Evolutionary conservation across 208 protist species (phyloP), one percentile per base, ranked within the genome.

Genomic region (Leishmania mexicana): DNA sequence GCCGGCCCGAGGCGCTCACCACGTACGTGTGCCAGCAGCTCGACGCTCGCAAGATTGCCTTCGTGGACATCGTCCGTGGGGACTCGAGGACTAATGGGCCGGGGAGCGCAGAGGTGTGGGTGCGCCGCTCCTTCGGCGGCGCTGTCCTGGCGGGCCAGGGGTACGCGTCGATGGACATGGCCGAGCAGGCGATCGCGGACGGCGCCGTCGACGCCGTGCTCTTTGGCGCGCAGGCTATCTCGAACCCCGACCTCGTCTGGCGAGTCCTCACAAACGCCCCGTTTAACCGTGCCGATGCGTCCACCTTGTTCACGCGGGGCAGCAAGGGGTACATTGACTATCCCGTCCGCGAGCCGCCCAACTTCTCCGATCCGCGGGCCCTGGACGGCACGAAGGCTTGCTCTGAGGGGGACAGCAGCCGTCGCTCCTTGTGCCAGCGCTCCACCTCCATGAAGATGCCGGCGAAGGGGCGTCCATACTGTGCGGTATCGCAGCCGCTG

Each of bases 21-120:
- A 72, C 75, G 60, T 90, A 90, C 84, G 71, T 95, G 47, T 92
- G 89, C 84, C 76, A 84, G 73, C 72, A 93, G 87, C 83, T 94
- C 47, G 85, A 85, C 81, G 77, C 70, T 76, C 88, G 87, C 71
- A 76, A 75, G 15, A 67, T 92, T 47, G 86, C 87, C 35, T 92
- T 90, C 68, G 76, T 91, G 5, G 85, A 94, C 73, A 81, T 87
- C 49, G 51, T 90, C 15, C 86, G 87, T 40, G 87, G 81, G 28
- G 83, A 90, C 77, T 54, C 75, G 40, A 79, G 70, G 68, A 58
- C 80, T 15, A 17, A 38, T 24, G 40, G 4, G 51, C 60, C 60
- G 8, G 75, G 62, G 15, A 67, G 51, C 58, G 68, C 80, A 58
- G 80, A 84, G 17, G 35, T 68, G 64, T 84, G 80, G 80, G 80